These are phyloP conservation scores for Raphanus hybrid DNA, from an alignment of 441 rosid species.

Conservation along the genomic window DNA sequence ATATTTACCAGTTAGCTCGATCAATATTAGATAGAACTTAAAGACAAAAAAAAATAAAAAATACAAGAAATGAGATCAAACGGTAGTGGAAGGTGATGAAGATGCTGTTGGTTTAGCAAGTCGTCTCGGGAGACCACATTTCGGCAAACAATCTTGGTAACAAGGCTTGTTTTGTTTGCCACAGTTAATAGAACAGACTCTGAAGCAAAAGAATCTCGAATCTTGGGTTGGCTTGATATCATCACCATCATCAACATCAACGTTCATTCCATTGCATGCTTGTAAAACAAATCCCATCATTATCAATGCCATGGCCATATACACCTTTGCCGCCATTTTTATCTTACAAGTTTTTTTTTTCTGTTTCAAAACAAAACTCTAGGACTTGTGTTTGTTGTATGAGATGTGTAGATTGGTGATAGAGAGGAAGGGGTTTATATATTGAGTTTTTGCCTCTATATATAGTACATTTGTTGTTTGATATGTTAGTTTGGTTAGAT, in stretches of 20 bases:
- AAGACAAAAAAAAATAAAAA: neutral
- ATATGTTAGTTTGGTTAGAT: neutral
- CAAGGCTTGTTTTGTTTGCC: slow-evolving; percentile 34
- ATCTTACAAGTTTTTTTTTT: too few relatives aligned
- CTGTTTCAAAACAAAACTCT: too few relatives aligned
- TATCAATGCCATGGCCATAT: too few relatives aligned
- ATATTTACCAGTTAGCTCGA: too few relatives aligned
- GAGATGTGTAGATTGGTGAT: neutral
- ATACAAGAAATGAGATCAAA: neutral
- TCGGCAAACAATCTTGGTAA: slow-evolving; percentile 25
- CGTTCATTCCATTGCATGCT: neutral
- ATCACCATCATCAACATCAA: neutral
- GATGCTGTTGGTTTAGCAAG: neutral
- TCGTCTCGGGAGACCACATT: slow-evolving; percentile 31
- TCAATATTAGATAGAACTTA: neutral
- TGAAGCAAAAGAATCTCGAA: slow-evolving; percentile 25
- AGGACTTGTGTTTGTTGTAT: too few relatives aligned
- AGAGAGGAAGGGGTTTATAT: neutral
- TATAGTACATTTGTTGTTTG: neutral
- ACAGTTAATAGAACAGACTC: slow-evolving; percentile 28
- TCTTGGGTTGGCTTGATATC: neutral
- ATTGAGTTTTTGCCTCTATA: slow-evolving; percentile 8
- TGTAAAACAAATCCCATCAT: too few relatives aligned
- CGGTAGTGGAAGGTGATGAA: neutral
- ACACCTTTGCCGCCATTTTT: too few relatives aligned